These are phyloP conservation scores for Psophocarpus tetragonolobus DNA, from an alignment of 306 rosid species.

Conservation along the genomic window DNA sequence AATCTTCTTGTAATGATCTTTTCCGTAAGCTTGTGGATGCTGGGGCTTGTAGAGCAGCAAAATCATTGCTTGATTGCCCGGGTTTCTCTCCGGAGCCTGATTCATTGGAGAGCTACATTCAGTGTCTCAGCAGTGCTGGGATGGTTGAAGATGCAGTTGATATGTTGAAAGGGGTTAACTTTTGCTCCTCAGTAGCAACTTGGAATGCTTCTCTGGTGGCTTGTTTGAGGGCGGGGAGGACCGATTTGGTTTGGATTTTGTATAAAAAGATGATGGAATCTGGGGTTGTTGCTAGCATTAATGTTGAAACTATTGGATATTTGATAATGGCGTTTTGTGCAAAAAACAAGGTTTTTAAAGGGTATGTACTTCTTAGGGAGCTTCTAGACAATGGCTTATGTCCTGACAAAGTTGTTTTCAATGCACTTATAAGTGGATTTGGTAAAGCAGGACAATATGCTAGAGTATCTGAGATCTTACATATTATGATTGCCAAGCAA, in stretches of 20 bases:
- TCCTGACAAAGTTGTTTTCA: slow-evolving; percentile 54
- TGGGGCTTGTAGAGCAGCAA: slow-evolving; percentile 58
- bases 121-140: slow-evolving; percentile 53
- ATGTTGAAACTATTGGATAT: slow-evolving; percentile 57
- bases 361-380: slow-evolving; percentile 65
- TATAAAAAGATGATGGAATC: slow-evolving; percentile 60
- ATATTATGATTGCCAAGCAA: slow-evolving; percentile 59
- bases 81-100: slow-evolving; percentile 49
- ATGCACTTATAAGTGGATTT: slow-evolving; percentile 56
- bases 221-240: slow-evolving; percentile 58
- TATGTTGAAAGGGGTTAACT: slow-evolving; percentile 50
- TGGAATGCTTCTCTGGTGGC: slow-evolving; percentile 61
- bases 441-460: slow-evolving; percentile 47
- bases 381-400: slow-evolving; percentile 57
- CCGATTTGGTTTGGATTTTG: slow-evolving; percentile 66
- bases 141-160: slow-evolving; percentile 56
- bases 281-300: slow-evolving; percentile 50
- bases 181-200: slow-evolving; percentile 51
- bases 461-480: slow-evolving; percentile 67
- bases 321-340: slow-evolving; percentile 64
- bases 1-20: slow-evolving; percentile 47
- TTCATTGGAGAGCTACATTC: slow-evolving; percentile 60
- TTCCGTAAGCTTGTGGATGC: slow-evolving; percentile 65
- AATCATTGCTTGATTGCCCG: slow-evolving; percentile 44
- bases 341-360: slow-evolving; percentile 48